A percentile compares a stretch with the other conserved stretches of the same genome.
These are phyloP conservation scores for Irpex lacteus DNA, from an alignment of 1,284 basidiomycete genomes.

Conservation along the genomic window DNA sequence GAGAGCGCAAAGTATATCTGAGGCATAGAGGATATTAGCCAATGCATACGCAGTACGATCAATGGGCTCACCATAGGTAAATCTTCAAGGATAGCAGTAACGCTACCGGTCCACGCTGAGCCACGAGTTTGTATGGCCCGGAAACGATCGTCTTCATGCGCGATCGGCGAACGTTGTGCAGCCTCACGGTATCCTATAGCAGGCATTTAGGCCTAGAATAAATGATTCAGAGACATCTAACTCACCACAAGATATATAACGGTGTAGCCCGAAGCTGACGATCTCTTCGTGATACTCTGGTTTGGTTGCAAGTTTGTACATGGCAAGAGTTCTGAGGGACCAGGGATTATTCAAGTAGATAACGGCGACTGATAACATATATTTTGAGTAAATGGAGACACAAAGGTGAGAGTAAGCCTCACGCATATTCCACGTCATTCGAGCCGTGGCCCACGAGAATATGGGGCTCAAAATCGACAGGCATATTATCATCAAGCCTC, in stretches of 20 bases:
- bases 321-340: conserved; percentile 1
- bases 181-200: not conserved
- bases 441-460: not conserved
- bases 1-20: not conserved
- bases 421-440: not conserved
- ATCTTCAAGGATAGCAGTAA: not conserved
- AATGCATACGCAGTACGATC: too few relatives aligned
- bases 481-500: not conserved
- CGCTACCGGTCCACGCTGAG: not conserved
- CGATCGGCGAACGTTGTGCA: not conserved
- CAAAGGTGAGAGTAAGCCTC: not conserved
- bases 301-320: conserved; percentile 8
- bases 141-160: not conserved
- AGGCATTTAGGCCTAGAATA: not conserved
- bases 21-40: too few relatives aligned
- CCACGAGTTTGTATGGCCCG: not conserved
- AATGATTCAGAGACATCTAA: not conserved
- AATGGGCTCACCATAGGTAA: not conserved
- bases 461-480: not conserved
- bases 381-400: not conserved
- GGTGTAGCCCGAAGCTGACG: not conserved
- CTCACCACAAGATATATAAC: conserved; percentile 5
- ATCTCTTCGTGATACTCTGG: conserved; percentile 7
- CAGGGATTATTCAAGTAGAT: not conserved
- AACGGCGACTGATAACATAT: not conserved